Base-by-base conservation (phyloP, 371 early-diverging fungal species). In the Actinomortierella wolfii region DNA sequence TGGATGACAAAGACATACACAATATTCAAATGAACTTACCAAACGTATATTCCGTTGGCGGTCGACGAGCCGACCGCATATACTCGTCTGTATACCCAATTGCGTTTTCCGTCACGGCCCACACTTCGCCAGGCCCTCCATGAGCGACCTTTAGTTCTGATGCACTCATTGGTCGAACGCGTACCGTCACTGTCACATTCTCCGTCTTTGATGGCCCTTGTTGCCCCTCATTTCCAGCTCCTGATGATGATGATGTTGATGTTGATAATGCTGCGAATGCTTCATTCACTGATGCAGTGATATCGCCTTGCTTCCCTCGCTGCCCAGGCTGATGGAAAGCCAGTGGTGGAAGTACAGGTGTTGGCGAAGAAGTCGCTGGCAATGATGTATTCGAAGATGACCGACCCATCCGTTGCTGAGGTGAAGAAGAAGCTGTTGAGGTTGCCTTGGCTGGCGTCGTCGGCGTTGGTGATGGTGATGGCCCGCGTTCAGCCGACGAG, bases 121-220 rank as follows among this genome's bases (percentile, higher is more conserved):
- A 71, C 21, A 66, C 73, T 13, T 71, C 66, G 8, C 62, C 56
- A 3, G 56, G 55, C 44, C 73, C 73, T 18, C 67, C 67, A n/a
- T 34, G 4, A 11, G 73, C 58, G 25, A 56, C 73, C 44, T 59
- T 65, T 25, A 71, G 59, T 34, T 71, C 73, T 7, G 73, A 71
- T 29, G 26, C 56, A 41, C 67, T 66, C 45, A 66, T 62, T 23
- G 73, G 73, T 15, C 73, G 66, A 46, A 66, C 66, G 26, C 73
- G 66, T 17, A 71, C 73, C 13, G 73, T 66, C n/a, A 71, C 73
- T 8, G 73, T 71, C 23, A 71, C 73, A 26, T 71, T 71, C 48
- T 71, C 73, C 17, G 73, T 59, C 51, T 71, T 71, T 23, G 56
- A 11, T 24, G 47, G 24, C 8, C 42, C 11, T 41, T 41, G 42